A percentile compares a stretch with the other conserved stretches of the same genome.
These are phyloP conservation scores for Eucalyptus polyanthemos DNA, from an alignment of 345 rosid genomes.

Conservation along the genomic window DNA sequence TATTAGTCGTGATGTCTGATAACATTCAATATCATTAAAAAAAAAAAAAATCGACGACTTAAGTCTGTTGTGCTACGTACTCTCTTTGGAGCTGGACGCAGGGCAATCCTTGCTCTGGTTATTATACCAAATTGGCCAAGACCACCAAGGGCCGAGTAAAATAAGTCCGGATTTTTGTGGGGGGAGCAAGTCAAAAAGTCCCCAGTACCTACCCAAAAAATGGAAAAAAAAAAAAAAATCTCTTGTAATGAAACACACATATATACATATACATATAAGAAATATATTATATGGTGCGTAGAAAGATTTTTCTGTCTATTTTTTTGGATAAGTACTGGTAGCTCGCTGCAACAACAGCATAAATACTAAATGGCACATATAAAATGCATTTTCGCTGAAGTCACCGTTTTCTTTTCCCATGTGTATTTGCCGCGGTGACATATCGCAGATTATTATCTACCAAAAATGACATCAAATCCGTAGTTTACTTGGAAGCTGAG, in stretches of 20 bases:
- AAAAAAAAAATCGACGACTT: background rate
- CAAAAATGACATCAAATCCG: background rate
- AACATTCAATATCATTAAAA: background rate
- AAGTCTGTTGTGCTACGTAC: background rate
- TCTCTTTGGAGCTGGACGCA: conserved; percentile 17
- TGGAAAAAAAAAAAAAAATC: background rate
- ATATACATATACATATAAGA: too few relatives aligned
- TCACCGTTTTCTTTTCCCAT: background rate
- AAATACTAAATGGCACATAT: background rate
- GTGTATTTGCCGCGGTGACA: too few relatives aligned
- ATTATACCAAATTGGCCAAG: conserved; percentile 36
- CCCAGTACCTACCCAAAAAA: background rate
- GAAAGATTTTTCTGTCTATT: background rate
- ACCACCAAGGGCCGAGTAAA: conserved; percentile 21
- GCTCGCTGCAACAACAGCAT: background rate
- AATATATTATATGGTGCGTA: background rate
- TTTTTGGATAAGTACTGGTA: background rate
- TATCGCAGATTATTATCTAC: background rate
- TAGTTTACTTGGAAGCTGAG: background rate
- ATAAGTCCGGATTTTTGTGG: background rate
- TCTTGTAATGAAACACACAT: background rate
- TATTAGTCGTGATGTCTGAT: background rate
- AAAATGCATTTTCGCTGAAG: background rate
- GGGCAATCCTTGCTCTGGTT: conserved; percentile 22
- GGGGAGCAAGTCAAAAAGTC: background rate